Evolutionary conservation across 2,329 filamentous ascomycete genomes (phyloP).

Genomic region (Helotiales sp.): DNA sequence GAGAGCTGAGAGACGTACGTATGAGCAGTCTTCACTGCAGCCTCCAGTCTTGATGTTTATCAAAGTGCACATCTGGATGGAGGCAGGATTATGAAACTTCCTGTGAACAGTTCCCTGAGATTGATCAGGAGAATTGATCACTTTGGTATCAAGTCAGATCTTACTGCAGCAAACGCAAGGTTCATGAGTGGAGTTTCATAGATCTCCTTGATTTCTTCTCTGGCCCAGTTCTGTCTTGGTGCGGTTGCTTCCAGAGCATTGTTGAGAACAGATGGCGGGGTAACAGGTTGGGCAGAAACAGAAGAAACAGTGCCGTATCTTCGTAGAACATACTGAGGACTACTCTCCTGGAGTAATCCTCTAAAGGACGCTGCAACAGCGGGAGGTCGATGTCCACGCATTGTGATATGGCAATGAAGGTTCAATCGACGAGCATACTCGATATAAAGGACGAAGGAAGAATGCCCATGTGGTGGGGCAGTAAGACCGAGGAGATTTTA

Average conservation of each 20-base stretch:
- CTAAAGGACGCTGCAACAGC: conserved; percentile 11
- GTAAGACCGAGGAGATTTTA: not conserved
- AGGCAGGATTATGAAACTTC: conserved; percentile 78
- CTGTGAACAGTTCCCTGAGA: conserved; percentile 74
- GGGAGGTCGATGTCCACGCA: conserved; percentile 21
- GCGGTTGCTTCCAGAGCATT: conserved; percentile 58
- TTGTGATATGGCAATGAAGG: conserved; percentile 7
- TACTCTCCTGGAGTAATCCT: conserved; percentile 19
- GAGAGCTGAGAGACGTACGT: conserved; percentile 41
- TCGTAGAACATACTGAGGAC: conserved; percentile 10
- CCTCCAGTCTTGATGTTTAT: conserved; percentile 98
- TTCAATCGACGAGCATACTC: not conserved
- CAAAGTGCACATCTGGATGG: conserved; percentile 88
- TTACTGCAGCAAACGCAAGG: conserved; percentile 71
- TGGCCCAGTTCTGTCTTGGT: conserved; percentile 75
- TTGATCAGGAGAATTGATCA: conserved; percentile 4
- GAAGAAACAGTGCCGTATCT: conserved; percentile 28
- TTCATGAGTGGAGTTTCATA: conserved; percentile 83
- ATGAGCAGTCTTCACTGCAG: conserved; percentile 89
- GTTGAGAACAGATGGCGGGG: conserved; percentile 24
- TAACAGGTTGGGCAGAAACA: conserved; percentile 5
- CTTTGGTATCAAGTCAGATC: conserved; percentile 27
- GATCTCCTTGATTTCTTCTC: conserved; percentile 76
- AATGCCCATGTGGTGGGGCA: conserved; percentile 1
- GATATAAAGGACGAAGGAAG: not conserved